A percentile compares a stretch with the other conserved stretches of the same genome.
phyloP scores from a whole-genome alignment of 805 yeast genomes.

The Limtongozyma cylindracea region DNA sequence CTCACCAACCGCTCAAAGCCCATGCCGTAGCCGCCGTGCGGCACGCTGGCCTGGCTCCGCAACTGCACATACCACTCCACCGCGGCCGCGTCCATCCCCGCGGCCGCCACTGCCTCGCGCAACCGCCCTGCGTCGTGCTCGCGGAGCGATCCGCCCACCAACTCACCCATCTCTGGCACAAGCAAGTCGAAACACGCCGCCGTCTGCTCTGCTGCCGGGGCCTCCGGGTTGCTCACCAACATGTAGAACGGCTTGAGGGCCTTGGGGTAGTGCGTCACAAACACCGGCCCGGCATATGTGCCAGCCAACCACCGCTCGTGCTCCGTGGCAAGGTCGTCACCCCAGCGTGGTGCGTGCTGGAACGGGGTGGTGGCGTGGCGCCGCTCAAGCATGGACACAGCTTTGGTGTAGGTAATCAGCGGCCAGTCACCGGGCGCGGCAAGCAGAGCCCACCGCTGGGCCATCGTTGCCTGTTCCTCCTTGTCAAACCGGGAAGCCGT shows the following conservation, averaged over 20 bases:
- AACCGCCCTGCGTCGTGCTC: slow-evolving; percentile 35
- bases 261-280: slow-evolving; percentile 73
- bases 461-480: slow-evolving; percentile 11
- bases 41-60: slow-evolving; percentile 56
- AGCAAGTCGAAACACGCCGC: slow-evolving; percentile 81
- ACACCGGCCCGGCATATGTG: slow-evolving; percentile 47
- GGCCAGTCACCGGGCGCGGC: slow-evolving; percentile 26
- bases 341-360: too few relatives aligned
- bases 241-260: slow-evolving; percentile 76
- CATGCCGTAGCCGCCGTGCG: slow-evolving; percentile 95
- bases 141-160: slow-evolving; percentile 86
- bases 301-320: slow-evolving; percentile 87
- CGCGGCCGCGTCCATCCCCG: slow-evolving; percentile 31
- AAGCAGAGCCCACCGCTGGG: slow-evolving; percentile 35
- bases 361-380: slow-evolving; percentile 16
- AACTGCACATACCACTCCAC: slow-evolving; percentile 64
- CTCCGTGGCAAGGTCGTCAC: slow-evolving; percentile 52
- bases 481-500: slow-evolving; percentile 11
- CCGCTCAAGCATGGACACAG: slow-evolving; percentile 23
- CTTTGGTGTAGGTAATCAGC: slow-evolving; percentile 50
- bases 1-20: slow-evolving; percentile 76
- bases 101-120: slow-evolving; percentile 17
- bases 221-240: slow-evolving; percentile 23
- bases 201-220: too few relatives aligned
- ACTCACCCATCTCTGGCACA: slow-evolving; percentile 81